Evolutionary conservation across 1,284 basidiomycete species (phyloP).

Genomic region (Meripilus lineatus): DNA sequence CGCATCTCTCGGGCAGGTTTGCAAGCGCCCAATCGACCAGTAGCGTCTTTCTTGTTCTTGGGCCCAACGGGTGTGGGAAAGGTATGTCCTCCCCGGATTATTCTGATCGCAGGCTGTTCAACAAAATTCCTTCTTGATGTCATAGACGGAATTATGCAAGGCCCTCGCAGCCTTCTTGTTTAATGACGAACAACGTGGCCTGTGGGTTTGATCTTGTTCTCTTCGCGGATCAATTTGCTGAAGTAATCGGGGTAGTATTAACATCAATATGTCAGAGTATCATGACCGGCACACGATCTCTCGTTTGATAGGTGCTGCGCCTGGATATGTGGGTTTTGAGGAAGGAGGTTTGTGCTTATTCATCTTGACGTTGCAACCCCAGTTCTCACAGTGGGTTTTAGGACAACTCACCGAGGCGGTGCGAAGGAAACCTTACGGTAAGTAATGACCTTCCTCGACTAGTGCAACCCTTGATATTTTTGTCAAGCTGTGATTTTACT

Average conservation of each 20-base stretch:
- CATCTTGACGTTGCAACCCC: background rate
- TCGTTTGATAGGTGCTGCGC: constrained; percentile 85
- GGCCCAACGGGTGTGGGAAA: constrained; percentile 87
- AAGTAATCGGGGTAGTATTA: constrained; percentile 49
- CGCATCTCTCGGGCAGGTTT: constrained; percentile 88
- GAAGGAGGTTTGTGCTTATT: constrained; percentile 58
- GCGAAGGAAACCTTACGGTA: constrained; percentile 76
- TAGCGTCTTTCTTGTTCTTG: constrained; percentile 90
- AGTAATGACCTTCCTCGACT: constrained; percentile 14
- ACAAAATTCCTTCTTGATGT: background rate
- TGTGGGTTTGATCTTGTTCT: constrained; percentile 43
- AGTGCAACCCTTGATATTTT: constrained; percentile 3
- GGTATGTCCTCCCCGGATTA: constrained; percentile 29
- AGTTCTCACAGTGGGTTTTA: constrained; percentile 15
- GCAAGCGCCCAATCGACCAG: constrained; percentile 81
- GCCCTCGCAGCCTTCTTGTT: constrained; percentile 83
- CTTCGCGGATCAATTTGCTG: background rate
- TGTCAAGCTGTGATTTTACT: constrained; percentile 67
- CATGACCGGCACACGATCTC: constrained; percentile 90
- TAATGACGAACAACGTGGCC: constrained; percentile 79
- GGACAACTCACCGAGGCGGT: constrained; percentile 88
- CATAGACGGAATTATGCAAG: constrained; percentile 84
- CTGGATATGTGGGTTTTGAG: constrained; percentile 92
- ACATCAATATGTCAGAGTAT: constrained; percentile 92
- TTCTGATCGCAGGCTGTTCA: background rate